Percentiles rank a stretch among this genome's conserved stretches.
phyloP scores from a whole-genome alignment of 148 eudicot species.

The Rhododendron vialii region DNA sequence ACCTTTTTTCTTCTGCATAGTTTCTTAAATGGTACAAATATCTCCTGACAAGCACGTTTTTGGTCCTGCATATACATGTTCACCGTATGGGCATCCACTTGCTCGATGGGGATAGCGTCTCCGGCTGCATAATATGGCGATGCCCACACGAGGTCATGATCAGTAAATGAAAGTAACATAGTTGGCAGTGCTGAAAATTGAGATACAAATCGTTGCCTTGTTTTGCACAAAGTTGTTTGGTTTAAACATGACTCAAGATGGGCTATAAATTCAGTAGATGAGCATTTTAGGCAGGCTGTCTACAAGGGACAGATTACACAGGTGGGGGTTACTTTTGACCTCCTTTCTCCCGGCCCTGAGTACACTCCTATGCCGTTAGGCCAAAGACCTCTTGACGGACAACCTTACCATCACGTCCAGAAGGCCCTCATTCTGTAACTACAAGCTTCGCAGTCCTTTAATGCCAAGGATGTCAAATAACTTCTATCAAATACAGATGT shows the following conservation, averaged over 20 bases:
- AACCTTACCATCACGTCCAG: neutral
- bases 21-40: slow-evolving; percentile 46
- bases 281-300: too few species aligned
- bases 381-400: neutral
- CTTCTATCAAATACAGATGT: neutral
- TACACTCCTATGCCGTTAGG: neutral
- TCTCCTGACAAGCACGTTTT: slow-evolving; percentile 37
- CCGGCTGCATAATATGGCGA: slow-evolving; percentile 45
- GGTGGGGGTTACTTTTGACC: neutral
- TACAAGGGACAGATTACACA: neutral
- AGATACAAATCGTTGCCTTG: neutral
- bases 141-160: neutral
- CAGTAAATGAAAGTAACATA: neutral
- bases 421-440: neutral
- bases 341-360: neutral
- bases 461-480: neutral
- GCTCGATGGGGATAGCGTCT: slow-evolving; percentile 41
- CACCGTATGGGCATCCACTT: slow-evolving; percentile 47
- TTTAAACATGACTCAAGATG: neutral
- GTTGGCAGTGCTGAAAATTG: neutral
- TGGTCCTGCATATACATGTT: slow-evolving; percentile 48
- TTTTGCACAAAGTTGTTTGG: neutral
- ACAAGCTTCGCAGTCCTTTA: neutral
- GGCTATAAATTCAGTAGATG: too few species aligned
- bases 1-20: slow-evolving; percentile 41